Percentiles rank a stretch among this genome's conserved stretches.
Evolutionary conservation across 257 asterid species (phyloP).

Genomic region (Solanum chiquidenum): DNA sequence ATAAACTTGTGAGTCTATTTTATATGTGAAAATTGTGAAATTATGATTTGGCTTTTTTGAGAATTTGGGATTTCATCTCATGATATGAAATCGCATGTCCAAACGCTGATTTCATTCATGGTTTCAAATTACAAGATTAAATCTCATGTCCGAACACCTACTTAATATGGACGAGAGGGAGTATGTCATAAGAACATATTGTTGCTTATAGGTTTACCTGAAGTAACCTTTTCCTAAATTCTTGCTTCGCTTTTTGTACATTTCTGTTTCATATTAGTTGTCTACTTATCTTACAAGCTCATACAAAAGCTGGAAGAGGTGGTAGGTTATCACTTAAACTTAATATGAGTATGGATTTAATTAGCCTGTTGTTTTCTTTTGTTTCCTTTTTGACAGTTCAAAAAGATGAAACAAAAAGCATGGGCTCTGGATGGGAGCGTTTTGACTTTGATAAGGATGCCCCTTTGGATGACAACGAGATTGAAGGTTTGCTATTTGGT

Average conservation of each 20-base stretch:
- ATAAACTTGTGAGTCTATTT: neutral
- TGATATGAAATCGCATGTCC: neutral
- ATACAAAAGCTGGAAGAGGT: neutral
- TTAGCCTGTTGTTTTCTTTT: neutral
- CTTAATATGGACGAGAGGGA: neutral
- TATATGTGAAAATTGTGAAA: neutral
- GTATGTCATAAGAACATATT: neutral
- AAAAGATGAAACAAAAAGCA: conserved; percentile 68
- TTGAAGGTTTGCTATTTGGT: conserved; percentile 47
- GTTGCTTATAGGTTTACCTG: neutral
- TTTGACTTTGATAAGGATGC: conserved; percentile 89
- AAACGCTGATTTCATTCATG: neutral
- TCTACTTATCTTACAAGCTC: neutral
- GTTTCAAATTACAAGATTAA: neutral
- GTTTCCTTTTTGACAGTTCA: conserved; percentile 28
- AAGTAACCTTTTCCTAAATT: neutral
- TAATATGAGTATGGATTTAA: neutral
- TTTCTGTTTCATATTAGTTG: neutral
- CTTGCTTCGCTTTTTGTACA: neutral
- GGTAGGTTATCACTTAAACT: neutral
- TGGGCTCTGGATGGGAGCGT: conserved; percentile 95
- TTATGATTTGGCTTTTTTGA: neutral
- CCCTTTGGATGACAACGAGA: conserved; percentile 83
- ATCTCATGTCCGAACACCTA: neutral
- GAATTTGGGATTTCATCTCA: neutral